Evolutionary conservation across 441 rosid species (phyloP).

Genomic region (Erysimum cheiri): DNA sequence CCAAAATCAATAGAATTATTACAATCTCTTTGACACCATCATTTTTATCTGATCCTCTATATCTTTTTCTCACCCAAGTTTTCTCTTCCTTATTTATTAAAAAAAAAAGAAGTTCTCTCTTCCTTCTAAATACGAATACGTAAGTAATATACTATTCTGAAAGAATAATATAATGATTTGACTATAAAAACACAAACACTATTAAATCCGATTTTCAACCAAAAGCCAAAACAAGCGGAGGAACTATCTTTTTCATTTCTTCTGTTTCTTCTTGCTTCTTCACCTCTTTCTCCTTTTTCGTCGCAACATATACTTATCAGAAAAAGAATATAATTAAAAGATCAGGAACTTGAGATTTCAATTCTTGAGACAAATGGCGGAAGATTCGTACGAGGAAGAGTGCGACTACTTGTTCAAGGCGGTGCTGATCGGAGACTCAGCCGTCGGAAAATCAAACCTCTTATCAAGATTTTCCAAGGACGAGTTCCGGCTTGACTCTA

Average conservation of each 20-base stretch:
- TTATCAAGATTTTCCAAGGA: constrained; percentile 76
- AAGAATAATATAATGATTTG: constrained; percentile 12
- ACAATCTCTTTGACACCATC: constrained; percentile 12
- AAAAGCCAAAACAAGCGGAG: constrained; percentile 46
- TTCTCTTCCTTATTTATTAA: neutral
- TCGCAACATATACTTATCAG: constrained; percentile 12
- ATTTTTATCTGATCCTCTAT: constrained; percentile 20
- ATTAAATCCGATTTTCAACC: constrained; percentile 27
- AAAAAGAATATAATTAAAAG: neutral
- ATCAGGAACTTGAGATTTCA: neutral
- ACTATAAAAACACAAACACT: constrained; percentile 27
- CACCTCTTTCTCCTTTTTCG: constrained; percentile 27
- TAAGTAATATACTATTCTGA: neutral
- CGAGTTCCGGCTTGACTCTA: constrained; percentile 81
- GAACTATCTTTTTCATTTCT: constrained; percentile 35
- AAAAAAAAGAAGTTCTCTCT: too few species aligned
- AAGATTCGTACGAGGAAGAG: constrained; percentile 63
- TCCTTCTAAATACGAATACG: constrained; percentile 9
- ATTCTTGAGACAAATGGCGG: constrained; percentile 29
- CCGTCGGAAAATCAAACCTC: constrained; percentile 84
- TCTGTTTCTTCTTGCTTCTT: constrained; percentile 22
- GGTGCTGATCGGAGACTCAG: constrained; percentile 84
- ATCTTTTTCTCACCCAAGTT: neutral
- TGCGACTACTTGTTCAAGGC: constrained; percentile 87
- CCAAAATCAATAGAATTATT: constrained; percentile 23